Conservation (phyloP, 108 stramenopile species). For the Cyclotella sp. region DNA sequence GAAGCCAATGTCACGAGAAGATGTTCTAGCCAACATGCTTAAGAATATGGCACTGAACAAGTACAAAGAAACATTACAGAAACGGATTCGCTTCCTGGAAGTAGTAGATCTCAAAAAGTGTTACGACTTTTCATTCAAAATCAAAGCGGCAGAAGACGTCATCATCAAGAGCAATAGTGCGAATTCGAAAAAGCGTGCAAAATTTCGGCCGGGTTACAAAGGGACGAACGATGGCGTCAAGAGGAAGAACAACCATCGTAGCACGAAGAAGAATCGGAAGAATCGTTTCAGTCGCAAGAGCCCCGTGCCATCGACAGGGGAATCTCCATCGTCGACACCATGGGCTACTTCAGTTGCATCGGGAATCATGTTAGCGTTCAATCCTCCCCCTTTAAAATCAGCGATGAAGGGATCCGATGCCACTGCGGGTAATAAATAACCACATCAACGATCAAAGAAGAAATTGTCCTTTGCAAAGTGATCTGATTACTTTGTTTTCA, state of each 20-base stretch:
- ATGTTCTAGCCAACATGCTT: conserved; percentile 1
- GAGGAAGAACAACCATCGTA: background rate
- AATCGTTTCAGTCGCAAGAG: background rate
- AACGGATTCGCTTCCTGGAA: conserved; percentile 17
- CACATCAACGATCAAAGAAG: background rate
- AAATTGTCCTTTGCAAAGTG: background rate
- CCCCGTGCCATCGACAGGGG: background rate
- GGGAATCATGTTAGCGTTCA: background rate
- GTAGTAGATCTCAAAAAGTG: conserved; percentile 17
- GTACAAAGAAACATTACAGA: conserved; percentile 14
- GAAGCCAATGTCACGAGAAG: conserved; percentile 13
- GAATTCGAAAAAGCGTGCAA: conserved; percentile 18
- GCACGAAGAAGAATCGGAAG: background rate
- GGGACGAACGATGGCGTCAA: background rate
- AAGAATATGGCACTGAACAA: conserved; percentile 18
- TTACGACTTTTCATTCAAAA: conserved; percentile 14
- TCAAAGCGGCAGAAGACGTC: conserved; percentile 1
- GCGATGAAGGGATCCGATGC: background rate
- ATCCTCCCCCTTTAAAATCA: background rate
- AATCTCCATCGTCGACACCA: background rate
- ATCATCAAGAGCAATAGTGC: background rate
- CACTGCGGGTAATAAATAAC: background rate
- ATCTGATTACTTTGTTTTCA: too few relatives aligned
- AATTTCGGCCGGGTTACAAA: background rate
- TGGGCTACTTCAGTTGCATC: background rate